Evolutionary conservation across 106 monocot genomes (phyloP).

Genomic region (Ottelia alismoides): DNA sequence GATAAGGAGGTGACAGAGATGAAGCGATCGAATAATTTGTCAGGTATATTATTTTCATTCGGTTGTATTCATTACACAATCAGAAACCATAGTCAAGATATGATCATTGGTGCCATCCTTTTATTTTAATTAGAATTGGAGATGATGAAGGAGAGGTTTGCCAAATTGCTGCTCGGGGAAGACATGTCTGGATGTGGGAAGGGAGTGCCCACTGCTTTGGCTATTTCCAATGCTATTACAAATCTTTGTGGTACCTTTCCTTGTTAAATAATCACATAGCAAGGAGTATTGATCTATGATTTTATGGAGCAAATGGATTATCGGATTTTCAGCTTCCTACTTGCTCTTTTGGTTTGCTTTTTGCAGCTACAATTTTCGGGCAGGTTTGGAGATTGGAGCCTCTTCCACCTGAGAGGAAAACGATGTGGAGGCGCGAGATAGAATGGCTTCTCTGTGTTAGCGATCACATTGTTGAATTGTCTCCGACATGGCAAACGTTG

Average conservation of each 20-base stretch:
- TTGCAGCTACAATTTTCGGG: conserved; percentile 70
- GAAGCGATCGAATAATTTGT: too few relatives aligned
- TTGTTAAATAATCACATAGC: too few relatives aligned
- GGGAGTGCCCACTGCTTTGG: conserved; percentile 79
- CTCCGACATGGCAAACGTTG: conserved; percentile 75
- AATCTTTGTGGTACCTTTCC: conserved; percentile 94
- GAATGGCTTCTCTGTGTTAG: conserved; percentile 83
- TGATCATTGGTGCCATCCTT: too few relatives aligned
- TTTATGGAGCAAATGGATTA: too few relatives aligned
- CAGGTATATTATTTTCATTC: too few relatives aligned
- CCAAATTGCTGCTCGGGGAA: conserved; percentile 90
- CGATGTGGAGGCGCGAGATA: conserved; percentile 85
- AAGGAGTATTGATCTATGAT: too few relatives aligned
- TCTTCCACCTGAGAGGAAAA: conserved; percentile 51
- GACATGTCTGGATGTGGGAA: conserved; percentile 94
- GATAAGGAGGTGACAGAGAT: too few relatives aligned
- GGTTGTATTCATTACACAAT: too few relatives aligned
- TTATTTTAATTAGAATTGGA: conserved; percentile 44
- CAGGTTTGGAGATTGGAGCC: conserved; percentile 87
- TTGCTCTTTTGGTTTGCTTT: too few relatives aligned
- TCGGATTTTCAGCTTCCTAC: too few relatives aligned
- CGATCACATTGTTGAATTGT: conserved; percentile 73
- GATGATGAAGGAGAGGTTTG: conserved; percentile 97
- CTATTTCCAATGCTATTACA: conserved; percentile 90
- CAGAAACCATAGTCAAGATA: too few relatives aligned